Base-by-base conservation (phyloP, 345 rosid species). In the Syzygium oleosum region DNA sequence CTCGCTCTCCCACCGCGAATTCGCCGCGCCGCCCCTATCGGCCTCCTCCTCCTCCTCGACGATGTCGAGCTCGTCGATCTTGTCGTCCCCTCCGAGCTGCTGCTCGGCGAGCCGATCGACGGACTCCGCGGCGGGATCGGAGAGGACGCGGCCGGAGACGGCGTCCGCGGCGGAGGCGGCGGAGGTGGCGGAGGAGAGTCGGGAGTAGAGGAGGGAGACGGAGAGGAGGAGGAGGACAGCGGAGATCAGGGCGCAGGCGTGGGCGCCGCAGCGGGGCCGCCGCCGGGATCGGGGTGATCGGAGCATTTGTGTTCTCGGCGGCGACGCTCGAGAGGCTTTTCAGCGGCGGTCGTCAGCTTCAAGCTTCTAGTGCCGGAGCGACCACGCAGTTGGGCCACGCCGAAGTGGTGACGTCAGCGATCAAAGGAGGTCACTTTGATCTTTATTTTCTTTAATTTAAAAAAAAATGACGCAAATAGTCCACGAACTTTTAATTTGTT, bases 191-290 rank as follows among this genome's bases (percentile, higher is more conserved):
- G 93, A 89, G 90, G 98, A 95, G 91, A 97, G 98, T 84, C 98
- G 99, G 49, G 92, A 90, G 93, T 97, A 90, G 87, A 96, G 98
- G 87, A 97, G 95, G 56, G 99, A 95, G 52, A 97, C 98, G 17
- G 99, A 95, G 52, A 92, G 86, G 87, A 97, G 97, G 86, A 97
- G 99, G 85, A 97, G 94, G 31, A 97, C 91, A 85, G 98, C 98
- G 25, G 98, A 94, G 83, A 93, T 65, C 21, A 92, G 84, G 86
- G 99, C 97, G 91, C 99, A 95, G 22, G 93, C 84, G 46, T 94
- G 97, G 6, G 95, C 93, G 25, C 98, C 96, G 92, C 94, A 95
- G 80, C 94, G 95, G 56, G 96, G 95, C 16, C 97, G 98, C 51
- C 99, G 98, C 56, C 99, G 98, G 77, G 98, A 89, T 84, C 95